Evolutionary conservation across 345 rosid species (phyloP), one percentile per base, ranked within the genome.

Genomic region (Brassica nigra): DNA sequence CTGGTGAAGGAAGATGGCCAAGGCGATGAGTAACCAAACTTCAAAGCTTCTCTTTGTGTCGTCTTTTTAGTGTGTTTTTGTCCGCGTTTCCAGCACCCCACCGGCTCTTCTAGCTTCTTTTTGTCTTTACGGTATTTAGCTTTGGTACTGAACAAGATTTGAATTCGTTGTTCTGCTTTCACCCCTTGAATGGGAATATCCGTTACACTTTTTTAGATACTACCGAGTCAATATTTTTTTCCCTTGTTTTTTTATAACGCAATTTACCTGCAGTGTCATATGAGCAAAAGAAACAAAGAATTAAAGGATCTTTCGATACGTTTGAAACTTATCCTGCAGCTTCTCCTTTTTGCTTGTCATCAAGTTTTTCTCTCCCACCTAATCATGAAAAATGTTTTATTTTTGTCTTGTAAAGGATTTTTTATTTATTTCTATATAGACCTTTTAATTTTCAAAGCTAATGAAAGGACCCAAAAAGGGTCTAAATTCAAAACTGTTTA

Each of bases 1-100:
- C 97, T 93, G 74, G 85, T 85, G 80, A 95, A 93, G 85, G 99
- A 93, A 65, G 99, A 95, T 71, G 84, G 95, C 73, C 96, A 91
- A 86, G 86, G 90, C 36, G 91, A 78, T 2, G 88, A 78, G 8
- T 64, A n/a, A 6, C 15, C 16, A 29, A 15, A 1, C 30, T 37
- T 57, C 23, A 10, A 23, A 31, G 44, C 57, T 59, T 18, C 39
- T 44, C 23, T 76, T 77, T 63, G 15, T 71, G 58, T 47, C 37
- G 36, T 58, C 39, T n/a, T 62, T 23, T 23, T 23, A 59, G 82
- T 73, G 76, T 68, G 70, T 65, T 66, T 73, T 61, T 73, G 70
- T 68, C 68, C 27, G 55, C 71, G 29, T 18, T 63, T 52, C 64
- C 72, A 64, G 66, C 15, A 52, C 11, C 11, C 11, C 66, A n/a